phyloP scores from a whole-genome alignment of 306 rosid genomes.

The Vigna angularis region DNA sequence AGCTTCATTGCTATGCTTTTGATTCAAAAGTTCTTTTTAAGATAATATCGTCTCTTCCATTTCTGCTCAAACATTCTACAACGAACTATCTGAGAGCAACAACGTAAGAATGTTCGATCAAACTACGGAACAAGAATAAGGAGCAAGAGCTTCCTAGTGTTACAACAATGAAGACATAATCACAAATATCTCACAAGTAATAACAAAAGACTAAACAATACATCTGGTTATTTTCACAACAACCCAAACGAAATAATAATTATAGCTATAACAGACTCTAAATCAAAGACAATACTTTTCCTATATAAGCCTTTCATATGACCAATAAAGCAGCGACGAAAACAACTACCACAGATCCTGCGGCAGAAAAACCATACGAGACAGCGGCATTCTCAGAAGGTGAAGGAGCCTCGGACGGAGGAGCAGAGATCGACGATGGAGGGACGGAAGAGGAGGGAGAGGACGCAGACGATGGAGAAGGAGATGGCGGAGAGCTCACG shows the following conservation, averaged over 20 bases:
- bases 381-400: conserved; percentile 40
- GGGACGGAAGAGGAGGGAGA: conserved; percentile 33
- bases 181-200: background rate
- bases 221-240: background rate
- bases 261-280: background rate
- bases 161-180: background rate
- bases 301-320: conserved; percentile 38
- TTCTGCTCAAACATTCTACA: no score
- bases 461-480: background rate
- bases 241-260: conserved; percentile 7
- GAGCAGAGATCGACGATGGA: conserved; percentile 40
- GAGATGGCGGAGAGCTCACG: conserved; percentile 40
- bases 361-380: conserved; percentile 22
- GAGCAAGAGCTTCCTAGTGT: background rate
- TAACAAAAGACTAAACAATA: no score
- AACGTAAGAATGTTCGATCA: background rate
- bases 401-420: conserved; percentile 48
- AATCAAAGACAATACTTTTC: background rate
- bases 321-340: conserved; percentile 45
- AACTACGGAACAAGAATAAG: background rate
- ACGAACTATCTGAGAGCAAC: no score
- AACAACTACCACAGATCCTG: conserved; percentile 43
- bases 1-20: no score
- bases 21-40: no score
- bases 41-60: no score